A percentile compares a stretch with the other conserved stretches of the same genome.
phyloP scores from a whole-genome alignment of 1,139 yeast genomes.

The Lizanozyma gosingica region DNA sequence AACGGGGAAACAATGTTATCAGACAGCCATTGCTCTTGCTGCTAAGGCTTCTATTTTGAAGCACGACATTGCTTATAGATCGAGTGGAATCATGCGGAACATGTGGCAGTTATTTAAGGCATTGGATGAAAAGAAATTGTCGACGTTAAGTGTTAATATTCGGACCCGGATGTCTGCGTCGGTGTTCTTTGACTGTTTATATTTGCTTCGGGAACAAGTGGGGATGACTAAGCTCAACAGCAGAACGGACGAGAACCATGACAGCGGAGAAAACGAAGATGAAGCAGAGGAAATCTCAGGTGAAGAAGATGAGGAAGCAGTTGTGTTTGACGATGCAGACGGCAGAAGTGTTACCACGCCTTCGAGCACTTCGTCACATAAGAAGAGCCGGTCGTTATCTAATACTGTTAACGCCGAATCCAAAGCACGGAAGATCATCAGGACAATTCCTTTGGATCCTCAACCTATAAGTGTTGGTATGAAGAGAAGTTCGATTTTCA shows the following conservation, averaged over 20 bases:
- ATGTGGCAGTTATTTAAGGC: constrained; percentile 82
- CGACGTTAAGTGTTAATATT: constrained; percentile 43
- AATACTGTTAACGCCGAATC: constrained; percentile 54
- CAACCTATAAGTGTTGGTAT: constrained; percentile 47
- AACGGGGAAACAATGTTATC: constrained; percentile 65
- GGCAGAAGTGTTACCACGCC: constrained; percentile 25
- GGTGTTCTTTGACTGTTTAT: constrained; percentile 82
- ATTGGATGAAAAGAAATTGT: constrained; percentile 35
- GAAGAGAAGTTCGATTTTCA: constrained; percentile 32
- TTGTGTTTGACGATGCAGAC: constrained; percentile 20
- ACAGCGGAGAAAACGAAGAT: constrained; percentile 10
- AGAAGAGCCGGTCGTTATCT: constrained; percentile 41
- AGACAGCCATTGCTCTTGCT: constrained; percentile 60
- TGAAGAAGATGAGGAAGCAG: constrained; percentile 16
- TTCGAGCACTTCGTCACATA: constrained; percentile 16
- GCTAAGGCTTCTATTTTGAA: constrained; percentile 76
- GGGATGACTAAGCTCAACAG: constrained; percentile 65
- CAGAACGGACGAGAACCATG: constrained; percentile 14
- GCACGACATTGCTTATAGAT: constrained; percentile 87
- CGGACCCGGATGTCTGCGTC: constrained; percentile 86
- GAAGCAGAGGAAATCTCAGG: constrained; percentile 6
- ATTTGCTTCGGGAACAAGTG: constrained; percentile 74
- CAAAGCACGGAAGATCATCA: constrained; percentile 62
- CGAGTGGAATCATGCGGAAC: constrained; percentile 88
- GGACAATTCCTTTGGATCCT: constrained; percentile 76